These are phyloP conservation scores for Microbotryum scabiosae DNA, from an alignment of 1,284 basidiomycete species.

Conservation along the genomic window DNA sequence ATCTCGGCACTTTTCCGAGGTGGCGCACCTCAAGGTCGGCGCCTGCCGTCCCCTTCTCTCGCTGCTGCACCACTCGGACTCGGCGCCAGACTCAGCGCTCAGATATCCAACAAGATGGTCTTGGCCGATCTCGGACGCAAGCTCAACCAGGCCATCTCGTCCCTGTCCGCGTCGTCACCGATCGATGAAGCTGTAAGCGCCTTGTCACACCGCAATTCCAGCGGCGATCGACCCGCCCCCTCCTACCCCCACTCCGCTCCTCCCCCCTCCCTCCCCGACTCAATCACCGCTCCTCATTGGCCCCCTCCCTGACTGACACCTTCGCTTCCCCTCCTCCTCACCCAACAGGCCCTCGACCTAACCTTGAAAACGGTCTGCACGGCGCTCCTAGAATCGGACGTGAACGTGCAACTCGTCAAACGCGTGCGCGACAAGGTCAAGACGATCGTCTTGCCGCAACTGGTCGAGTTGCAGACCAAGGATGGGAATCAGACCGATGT, in stretches of 20 bases:
- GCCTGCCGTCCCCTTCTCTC: too few species aligned
- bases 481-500: constrained; percentile 50
- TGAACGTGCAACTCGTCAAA: constrained; percentile 93
- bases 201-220: constrained; percentile 13
- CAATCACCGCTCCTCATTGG: neutral
- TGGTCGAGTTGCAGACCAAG: constrained; percentile 65
- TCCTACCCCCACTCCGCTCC: neutral
- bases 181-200: constrained; percentile 73
- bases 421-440: constrained; percentile 82
- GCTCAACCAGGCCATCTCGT: constrained; percentile 86
- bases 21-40: neutral
- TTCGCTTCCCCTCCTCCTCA: constrained; percentile 21
- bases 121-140: constrained; percentile 89
- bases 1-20: too few species aligned
- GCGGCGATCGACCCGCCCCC: too few species aligned
- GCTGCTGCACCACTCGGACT: neutral
- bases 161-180: constrained; percentile 73
- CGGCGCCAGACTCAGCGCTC: neutral
- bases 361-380: constrained; percentile 91
- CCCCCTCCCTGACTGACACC: constrained; percentile 15
- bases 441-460: constrained; percentile 64
- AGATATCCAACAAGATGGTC: constrained; percentile 56
- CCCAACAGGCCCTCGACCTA: constrained; percentile 72
- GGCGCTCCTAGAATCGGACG: constrained; percentile 90
- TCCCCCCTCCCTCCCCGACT: neutral